Base-by-base conservation (phyloP, 148 eudicot species). In the Rhododendron henanense region DNA sequence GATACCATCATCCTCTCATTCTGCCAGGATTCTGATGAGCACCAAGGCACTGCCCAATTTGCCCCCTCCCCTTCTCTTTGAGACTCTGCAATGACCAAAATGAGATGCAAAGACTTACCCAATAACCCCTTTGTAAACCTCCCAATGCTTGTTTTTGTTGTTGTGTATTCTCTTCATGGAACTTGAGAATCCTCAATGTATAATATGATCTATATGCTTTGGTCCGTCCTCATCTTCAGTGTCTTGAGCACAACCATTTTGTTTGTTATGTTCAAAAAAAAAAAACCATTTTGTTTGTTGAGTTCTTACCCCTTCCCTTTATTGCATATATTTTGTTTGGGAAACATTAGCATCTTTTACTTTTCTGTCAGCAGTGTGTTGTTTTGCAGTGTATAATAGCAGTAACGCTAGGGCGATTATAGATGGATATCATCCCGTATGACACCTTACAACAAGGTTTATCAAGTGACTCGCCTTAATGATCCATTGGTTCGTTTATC, bases 1-100 rank as follows among this genome's bases (percentile, higher is more conserved):
- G 99, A 97, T 81, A 92, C 98, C 10, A 93, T 97, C 78, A 94
- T 97, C 75, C 98, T 95, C 59, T 97, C 99, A 9, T 97, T 92
- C 85, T 95, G 99, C 89, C 98, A 97, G 85, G 99, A 97, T 16
- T 89, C 99, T 0, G 98, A 95, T 81, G 96, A 97, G 87, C 98
- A 97, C 87, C 96, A 95, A 85, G 99, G 99, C 57, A 94, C 95
- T 3, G 99, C 99, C 35, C 98, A 94, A 81, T 95, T 91, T 78
- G 98, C 99, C 33, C 98, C 99, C 84, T 95, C 98, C 44, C n/a
- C n/a, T n/a, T n/a, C n/a, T n/a, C n/a, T n/a, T n/a, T n/a, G n/a
- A n/a, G n/a, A n/a, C n/a, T n/a, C n/a, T n/a, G n/a, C n/a, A n/a
- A 92, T 80, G 95, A 97, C 76, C 90, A 95, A 90, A 91, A 92